Percentiles rank a stretch among this genome's conserved stretches.
These are phyloP conservation scores for Silene vulgaris DNA, from an alignment of 179 eudicot genomes.

Conservation along the genomic window DNA sequence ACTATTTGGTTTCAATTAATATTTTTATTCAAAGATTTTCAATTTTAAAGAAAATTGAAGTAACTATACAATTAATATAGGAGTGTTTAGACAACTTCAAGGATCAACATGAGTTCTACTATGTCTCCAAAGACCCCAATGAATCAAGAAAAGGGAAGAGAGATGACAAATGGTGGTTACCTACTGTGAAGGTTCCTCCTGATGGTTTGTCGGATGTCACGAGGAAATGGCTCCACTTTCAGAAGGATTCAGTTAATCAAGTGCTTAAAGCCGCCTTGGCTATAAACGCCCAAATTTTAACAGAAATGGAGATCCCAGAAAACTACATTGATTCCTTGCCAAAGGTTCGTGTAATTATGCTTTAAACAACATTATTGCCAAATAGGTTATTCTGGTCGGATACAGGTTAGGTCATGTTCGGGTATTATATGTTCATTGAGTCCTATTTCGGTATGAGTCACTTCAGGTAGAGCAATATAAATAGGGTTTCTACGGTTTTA, in stretches of 20 bases:
- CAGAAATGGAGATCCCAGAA: constrained; percentile 74
- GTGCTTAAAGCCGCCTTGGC: constrained; percentile 86
- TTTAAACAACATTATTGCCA: no score
- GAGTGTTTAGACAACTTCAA: constrained; percentile 76
- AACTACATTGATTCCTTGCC: constrained; percentile 70
- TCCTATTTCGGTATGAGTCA: no score
- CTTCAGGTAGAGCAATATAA: no score
- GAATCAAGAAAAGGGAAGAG: constrained; percentile 32
- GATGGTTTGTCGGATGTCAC: constrained; percentile 59
- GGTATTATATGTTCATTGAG: no score
- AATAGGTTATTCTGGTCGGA: no score
- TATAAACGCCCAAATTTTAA: constrained; percentile 65
- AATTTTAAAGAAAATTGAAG: no score
- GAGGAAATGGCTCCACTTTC: constrained; percentile 61
- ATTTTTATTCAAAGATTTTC: background rate
- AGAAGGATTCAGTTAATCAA: constrained; percentile 67
- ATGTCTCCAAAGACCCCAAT: constrained; percentile 47
- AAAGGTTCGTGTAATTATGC: constrained; percentile 39
- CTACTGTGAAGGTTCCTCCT: constrained; percentile 67
- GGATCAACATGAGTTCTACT: constrained; percentile 66
- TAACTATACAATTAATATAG: constrained; percentile 29
- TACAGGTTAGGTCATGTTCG: no score
- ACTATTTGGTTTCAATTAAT: background rate
- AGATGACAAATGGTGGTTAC: constrained; percentile 88
- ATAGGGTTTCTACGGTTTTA: no score